These are phyloP conservation scores for Talaromyces islandicus DNA, from an alignment of 2,329 filamentous ascomycete genomes.

Conservation along the genomic window DNA sequence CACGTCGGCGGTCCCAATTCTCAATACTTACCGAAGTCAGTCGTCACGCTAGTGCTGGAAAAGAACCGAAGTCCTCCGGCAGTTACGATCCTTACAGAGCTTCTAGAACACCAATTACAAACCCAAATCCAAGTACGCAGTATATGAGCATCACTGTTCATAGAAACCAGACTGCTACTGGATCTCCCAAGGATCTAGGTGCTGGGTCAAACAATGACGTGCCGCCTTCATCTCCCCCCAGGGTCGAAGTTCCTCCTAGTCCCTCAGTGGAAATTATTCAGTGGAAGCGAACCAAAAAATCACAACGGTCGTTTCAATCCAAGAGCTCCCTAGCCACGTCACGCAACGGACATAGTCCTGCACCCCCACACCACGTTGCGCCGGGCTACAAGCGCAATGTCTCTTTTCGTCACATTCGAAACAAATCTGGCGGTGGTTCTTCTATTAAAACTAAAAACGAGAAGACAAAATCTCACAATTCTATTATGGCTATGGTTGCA, in stretches of 20 bases:
- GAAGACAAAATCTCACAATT: slow-evolving; percentile 17
- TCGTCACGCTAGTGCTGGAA: slow-evolving; percentile 43
- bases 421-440: slow-evolving; percentile 24
- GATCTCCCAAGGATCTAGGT: slow-evolving; percentile 11
- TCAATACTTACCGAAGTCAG: slow-evolving; percentile 52
- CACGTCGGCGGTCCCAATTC: slow-evolving; percentile 48
- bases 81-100: slow-evolving; percentile 84
- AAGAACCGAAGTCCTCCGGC: slow-evolving; percentile 38
- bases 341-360: slow-evolving; percentile 30
- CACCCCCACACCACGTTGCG: slow-evolving; percentile 37
- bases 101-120: slow-evolving; percentile 50
- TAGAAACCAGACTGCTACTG: slow-evolving; percentile 31
- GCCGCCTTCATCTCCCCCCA: slow-evolving; percentile 7
- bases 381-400: slow-evolving; percentile 57
- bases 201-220: slow-evolving; percentile 3
- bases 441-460: slow-evolving; percentile 20
- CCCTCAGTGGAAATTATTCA: slow-evolving; percentile 28
- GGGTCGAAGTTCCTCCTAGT: slow-evolving; percentile 11
- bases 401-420: slow-evolving; percentile 55
- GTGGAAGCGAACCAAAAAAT: slow-evolving; percentile 26
- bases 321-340: slow-evolving; percentile 45
- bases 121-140: slow-evolving; percentile 47
- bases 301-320: slow-evolving; percentile 36
- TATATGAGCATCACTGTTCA: slow-evolving; percentile 66
- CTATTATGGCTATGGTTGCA: slow-evolving; percentile 16